Evolutionary conservation across 2,329 filamentous ascomycete genomes (phyloP).

Genomic region (Moelleriella libera): DNA sequence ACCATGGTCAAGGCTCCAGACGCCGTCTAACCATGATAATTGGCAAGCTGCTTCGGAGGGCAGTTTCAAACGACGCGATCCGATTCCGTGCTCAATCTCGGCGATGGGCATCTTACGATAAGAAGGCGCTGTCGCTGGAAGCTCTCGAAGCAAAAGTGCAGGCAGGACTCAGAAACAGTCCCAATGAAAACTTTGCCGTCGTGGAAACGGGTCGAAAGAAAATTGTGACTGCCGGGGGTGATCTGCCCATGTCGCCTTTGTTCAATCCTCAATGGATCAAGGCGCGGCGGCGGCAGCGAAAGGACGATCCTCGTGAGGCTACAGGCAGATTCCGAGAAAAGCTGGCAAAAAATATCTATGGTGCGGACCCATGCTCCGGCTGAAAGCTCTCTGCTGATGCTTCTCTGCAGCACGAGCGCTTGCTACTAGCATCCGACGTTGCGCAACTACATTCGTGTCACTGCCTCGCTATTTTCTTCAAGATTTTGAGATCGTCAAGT

Average conservation of each 20-base stretch:
- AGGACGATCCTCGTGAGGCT: conserved; percentile 16
- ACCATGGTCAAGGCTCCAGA: no score
- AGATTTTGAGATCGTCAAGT: conserved; percentile 38
- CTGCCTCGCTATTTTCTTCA: conserved; percentile 52
- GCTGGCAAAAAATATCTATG: conserved; percentile 49
- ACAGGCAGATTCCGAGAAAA: conserved; percentile 38
- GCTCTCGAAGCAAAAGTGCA: conserved; percentile 17
- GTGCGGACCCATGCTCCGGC: conserved; percentile 21
- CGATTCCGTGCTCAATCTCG: conserved; percentile 1
- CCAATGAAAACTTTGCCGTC: conserved; percentile 14
- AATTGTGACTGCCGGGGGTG: conserved; percentile 28
- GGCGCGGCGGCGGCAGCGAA: conserved; percentile 26
- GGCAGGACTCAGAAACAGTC: conserved; percentile 15
- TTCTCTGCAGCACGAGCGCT: conserved; percentile 43
- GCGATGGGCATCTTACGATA: conserved; percentile 20
- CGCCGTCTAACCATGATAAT: neutral
- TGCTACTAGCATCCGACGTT: conserved; percentile 43
- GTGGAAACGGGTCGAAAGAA: conserved; percentile 27
- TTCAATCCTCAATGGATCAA: conserved; percentile 36
- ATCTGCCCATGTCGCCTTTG: conserved; percentile 38
- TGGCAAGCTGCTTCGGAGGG: conserved; percentile 1
- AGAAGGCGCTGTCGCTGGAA: conserved; percentile 12
- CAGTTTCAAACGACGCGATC: conserved; percentile 8
- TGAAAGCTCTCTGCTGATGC: neutral
- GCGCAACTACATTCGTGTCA: conserved; percentile 28